phyloP scores from a whole-genome alignment of 257 asterid genomes.

The Verbena officinalis region DNA sequence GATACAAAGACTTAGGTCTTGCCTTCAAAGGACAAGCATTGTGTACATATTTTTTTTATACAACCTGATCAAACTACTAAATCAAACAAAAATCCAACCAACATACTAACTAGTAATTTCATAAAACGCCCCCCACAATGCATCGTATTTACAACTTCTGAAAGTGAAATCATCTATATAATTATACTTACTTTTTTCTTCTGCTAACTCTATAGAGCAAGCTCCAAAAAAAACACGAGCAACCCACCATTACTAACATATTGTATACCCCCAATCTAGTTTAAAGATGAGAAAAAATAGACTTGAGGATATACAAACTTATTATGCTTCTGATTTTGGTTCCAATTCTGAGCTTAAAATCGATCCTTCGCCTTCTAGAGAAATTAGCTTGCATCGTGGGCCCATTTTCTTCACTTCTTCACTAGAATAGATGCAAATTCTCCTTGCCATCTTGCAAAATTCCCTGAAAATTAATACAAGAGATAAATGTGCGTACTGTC shows the following conservation, averaged over 20 bases:
- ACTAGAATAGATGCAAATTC: conserved; percentile 64
- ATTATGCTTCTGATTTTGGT: conserved; percentile 47
- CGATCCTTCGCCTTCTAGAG: conserved; percentile 47
- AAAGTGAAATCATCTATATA: background rate
- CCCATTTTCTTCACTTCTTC: conserved; percentile 86
- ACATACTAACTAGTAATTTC: conserved; percentile 23
- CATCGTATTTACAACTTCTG: conserved; percentile 43
- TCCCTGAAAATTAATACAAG: conserved; percentile 47
- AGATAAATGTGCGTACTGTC: background rate
- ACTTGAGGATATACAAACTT: conserved; percentile 32
- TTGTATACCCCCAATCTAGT: conserved; percentile 31
- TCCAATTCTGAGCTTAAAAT: conserved; percentile 51
- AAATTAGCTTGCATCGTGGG: conserved; percentile 52
- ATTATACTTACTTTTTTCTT: conserved; percentile 29
- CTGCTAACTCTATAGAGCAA: conserved; percentile 31
- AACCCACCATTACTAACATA: conserved; percentile 18
- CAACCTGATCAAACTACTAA: conserved; percentile 25
- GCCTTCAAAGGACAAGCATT: conserved; percentile 43
- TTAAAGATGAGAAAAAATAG: conserved; percentile 22
- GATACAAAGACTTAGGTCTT: conserved; percentile 22
- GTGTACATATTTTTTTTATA: conserved; percentile 31
- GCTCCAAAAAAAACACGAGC: conserved; percentile 29
- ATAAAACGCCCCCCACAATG: conserved; percentile 36
- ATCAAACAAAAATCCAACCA: conserved; percentile 29
- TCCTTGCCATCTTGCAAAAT: conserved; percentile 67